These are phyloP conservation scores for Jamesozyma piceae DNA, from an alignment of 805 yeast genomes.

Conservation along the genomic window DNA sequence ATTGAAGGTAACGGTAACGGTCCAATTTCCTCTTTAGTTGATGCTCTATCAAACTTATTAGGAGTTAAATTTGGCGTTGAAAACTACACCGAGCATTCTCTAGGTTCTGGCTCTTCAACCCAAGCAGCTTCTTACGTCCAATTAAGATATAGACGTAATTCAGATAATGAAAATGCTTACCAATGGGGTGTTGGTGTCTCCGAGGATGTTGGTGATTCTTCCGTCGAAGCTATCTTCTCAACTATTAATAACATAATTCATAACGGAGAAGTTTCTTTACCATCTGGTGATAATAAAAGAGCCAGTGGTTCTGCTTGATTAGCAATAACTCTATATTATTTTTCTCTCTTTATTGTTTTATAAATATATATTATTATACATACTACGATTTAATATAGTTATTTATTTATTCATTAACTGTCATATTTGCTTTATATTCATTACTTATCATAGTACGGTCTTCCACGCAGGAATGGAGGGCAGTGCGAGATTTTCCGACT, in stretches of 20 bases:
- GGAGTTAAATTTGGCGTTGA: conserved; percentile 49
- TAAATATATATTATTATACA: too few relatives aligned
- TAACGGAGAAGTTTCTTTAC: conserved; percentile 23
- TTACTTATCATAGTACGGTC: too few relatives aligned
- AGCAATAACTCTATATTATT: too few relatives aligned
- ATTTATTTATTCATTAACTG: too few relatives aligned
- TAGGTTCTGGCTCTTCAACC: conserved; percentile 61
- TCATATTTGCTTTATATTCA: too few relatives aligned
- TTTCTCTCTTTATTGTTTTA: too few relatives aligned
- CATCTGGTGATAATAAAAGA: conserved; percentile 6
- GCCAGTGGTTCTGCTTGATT: conserved; percentile 1
- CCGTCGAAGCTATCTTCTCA: conserved; percentile 58
- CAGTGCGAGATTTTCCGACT: too few relatives aligned
- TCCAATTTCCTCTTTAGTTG: conserved; percentile 66
- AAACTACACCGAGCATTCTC: conserved; percentile 69
- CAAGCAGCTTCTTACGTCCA: conserved; percentile 67
- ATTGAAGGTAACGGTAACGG: conserved; percentile 69
- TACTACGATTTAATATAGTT: too few relatives aligned
- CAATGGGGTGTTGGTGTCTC: conserved; percentile 87
- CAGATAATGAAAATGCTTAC: conserved; percentile 21
- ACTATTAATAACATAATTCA: conserved; percentile 41
- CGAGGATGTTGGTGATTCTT: conserved; percentile 74
- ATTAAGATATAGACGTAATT: conserved; percentile 11
- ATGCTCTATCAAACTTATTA: conserved; percentile 46
- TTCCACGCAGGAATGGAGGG: too few relatives aligned